Conservation (phyloP, 148 eudicot species). For the Vaccinium vitisidaea region DNA sequence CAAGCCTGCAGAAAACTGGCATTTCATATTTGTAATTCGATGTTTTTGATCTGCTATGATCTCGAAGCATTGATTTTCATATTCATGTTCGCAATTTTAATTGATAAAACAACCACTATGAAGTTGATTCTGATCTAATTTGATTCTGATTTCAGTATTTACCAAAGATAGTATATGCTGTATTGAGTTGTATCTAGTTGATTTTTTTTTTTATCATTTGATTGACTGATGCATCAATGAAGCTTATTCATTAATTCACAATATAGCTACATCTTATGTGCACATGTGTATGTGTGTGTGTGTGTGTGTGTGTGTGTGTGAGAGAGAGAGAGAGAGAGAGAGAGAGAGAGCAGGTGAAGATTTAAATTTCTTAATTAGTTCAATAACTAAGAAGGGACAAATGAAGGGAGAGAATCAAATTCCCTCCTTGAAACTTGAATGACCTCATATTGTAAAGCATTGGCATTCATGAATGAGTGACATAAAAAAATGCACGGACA, state of each 20-base stretch:
- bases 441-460: conserved; percentile 19
- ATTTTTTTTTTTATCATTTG: not conserved
- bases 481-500: conserved; percentile 11
- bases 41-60: not conserved
- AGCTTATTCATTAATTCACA: not conserved
- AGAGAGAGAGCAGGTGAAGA: conserved; percentile 1
- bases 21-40: not conserved
- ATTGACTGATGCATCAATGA: not conserved
- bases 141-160: not conserved
- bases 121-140: not conserved
- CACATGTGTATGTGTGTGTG: not conserved
- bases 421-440: conserved; percentile 16
- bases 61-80: not conserved
- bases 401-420: conserved; percentile 13
- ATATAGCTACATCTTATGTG: not conserved
- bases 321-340: not conserved
- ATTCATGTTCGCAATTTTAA: not conserved
- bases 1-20: not conserved
- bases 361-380: conserved; percentile 20
- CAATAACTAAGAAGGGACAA: conserved; percentile 28
- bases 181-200: not conserved
- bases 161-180: not conserved
- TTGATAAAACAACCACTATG: not conserved
- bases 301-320: not conserved
- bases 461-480: conserved; percentile 28